These are phyloP conservation scores for Cercospora berteroae DNA, from an alignment of 2,329 filamentous ascomycete genomes.

Conservation along the genomic window DNA sequence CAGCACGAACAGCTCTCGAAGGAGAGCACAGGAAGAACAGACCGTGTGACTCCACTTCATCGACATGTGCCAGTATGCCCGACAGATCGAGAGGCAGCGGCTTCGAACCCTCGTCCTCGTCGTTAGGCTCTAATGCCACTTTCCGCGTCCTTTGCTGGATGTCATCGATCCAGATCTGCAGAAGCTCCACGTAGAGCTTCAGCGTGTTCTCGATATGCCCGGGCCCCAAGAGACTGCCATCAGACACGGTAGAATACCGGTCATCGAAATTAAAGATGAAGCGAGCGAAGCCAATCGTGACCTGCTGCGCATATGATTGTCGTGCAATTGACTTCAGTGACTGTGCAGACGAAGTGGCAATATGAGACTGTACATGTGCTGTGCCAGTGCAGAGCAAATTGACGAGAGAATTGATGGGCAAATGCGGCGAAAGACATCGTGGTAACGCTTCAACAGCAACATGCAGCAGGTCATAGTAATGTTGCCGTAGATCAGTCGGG, in stretches of 20 bases:
- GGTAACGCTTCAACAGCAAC: conserved; percentile 94
- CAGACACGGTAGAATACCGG: conserved; percentile 94
- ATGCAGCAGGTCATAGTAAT: conserved; percentile 92
- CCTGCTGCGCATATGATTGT: conserved; percentile 89
- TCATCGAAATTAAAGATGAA: conserved; percentile 99
- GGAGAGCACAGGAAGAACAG: conserved; percentile 97
- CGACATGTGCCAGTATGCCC: conserved; percentile 86
- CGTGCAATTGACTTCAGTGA: conserved; percentile 93
- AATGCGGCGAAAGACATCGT: conserved; percentile 85
- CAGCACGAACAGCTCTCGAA: conserved; percentile 81
- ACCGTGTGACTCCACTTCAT: conserved; percentile 94
- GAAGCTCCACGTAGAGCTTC: conserved; percentile 84
- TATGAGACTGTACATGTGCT: conserved; percentile 88
- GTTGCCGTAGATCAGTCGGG: conserved; percentile 79
- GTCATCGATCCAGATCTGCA: conserved; percentile 97
- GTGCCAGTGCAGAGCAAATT: conserved; percentile 95
- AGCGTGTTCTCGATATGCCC: conserved; percentile 94
- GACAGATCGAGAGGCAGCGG: conserved; percentile 67
- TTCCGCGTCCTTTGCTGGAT: conserved; percentile 83
- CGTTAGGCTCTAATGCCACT: conserved; percentile 61
- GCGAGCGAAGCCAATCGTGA: conserved; percentile 91
- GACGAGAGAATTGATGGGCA: conserved; percentile 89
- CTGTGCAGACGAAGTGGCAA: conserved; percentile 86
- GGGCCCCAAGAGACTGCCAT: conserved; percentile 91
- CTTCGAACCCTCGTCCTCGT: conserved; percentile 50